A percentile compares a stretch with the other conserved stretches of the same genome.
These are phyloP conservation scores for Carpinus viminea DNA, from an alignment of 306 rosid genomes.

Conservation along the genomic window DNA sequence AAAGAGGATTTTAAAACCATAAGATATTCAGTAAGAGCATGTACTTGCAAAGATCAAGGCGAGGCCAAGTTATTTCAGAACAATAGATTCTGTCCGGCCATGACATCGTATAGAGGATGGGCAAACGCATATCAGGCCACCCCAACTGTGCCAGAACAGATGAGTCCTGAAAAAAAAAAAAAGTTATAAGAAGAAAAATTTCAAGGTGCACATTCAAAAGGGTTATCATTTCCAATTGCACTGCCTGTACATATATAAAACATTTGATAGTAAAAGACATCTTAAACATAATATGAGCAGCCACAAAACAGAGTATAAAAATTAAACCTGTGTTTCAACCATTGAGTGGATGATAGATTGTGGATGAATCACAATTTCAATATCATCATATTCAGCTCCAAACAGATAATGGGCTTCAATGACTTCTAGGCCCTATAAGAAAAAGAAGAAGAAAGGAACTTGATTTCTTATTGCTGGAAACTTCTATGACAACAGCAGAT, in stretches of 20 bases:
- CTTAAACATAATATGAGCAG: background rate
- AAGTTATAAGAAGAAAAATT: slow-evolving; percentile 12
- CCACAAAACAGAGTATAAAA: slow-evolving; percentile 13
- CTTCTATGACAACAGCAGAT: slow-evolving; percentile 13
- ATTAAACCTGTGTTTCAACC: slow-evolving; percentile 90
- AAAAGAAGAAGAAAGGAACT: slow-evolving; percentile 15
- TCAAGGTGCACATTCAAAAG: background rate
- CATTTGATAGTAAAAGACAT: background rate
- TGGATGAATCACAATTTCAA: slow-evolving; percentile 92
- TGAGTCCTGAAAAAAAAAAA: slow-evolving; percentile 69
- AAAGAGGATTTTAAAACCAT: slow-evolving; percentile 15
- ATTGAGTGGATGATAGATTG: slow-evolving; percentile 97
- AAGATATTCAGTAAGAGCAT: slow-evolving; percentile 25
- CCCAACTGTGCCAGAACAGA: slow-evolving; percentile 96
- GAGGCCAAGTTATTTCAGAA: slow-evolving; percentile 98
- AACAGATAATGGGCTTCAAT: slow-evolving; percentile 97
- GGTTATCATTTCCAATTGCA: slow-evolving; percentile 14
- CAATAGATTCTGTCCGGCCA: slow-evolving; percentile 96
- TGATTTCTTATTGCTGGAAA: slow-evolving; percentile 20
- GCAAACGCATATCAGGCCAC: slow-evolving; percentile 99
- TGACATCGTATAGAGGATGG: slow-evolving; percentile 93
- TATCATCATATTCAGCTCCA: slow-evolving; percentile 89
- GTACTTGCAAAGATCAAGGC: slow-evolving; percentile 98
- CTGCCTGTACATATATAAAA: slow-evolving; percentile 6
- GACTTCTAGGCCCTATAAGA: slow-evolving; percentile 88